Conservation (phyloP, 805 yeast genomes). For the Gaillardinia entomophila region DNA sequence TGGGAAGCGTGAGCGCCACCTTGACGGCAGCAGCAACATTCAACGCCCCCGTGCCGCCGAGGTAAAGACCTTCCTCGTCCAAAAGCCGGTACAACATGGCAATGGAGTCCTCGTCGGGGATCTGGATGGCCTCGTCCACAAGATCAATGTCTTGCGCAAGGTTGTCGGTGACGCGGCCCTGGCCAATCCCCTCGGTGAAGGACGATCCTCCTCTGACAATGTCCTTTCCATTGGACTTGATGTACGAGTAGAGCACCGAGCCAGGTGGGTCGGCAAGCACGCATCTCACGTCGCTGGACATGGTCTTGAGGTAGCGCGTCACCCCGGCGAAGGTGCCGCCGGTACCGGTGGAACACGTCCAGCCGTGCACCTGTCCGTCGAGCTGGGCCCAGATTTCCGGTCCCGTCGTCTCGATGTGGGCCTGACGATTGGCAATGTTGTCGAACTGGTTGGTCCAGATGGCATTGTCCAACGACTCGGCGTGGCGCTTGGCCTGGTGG, state of each 20-base stretch:
- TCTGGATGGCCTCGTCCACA: constrained; percentile 74
- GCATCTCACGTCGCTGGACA: constrained; percentile 52
- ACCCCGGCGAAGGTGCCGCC: constrained; percentile 91
- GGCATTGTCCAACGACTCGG: constrained; percentile 68
- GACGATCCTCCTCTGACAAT: constrained; percentile 75
- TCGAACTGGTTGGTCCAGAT: constrained; percentile 94
- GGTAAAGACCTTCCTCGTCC: constrained; percentile 84
- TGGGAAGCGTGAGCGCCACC: constrained; percentile 72
- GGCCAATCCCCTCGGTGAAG: constrained; percentile 95
- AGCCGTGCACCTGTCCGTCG: constrained; percentile 71
- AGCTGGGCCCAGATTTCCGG: constrained; percentile 90
- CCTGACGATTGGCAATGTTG: constrained; percentile 79
- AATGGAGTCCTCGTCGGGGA: constrained; percentile 77
- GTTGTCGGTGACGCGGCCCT: constrained; percentile 86
- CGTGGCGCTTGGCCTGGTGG: constrained; percentile 82
- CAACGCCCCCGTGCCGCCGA: constrained; percentile 88
- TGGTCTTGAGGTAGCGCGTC: constrained; percentile 69
- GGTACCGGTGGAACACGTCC: constrained; percentile 88
- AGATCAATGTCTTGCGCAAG: constrained; percentile 64
- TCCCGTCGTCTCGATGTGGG: constrained; percentile 86
- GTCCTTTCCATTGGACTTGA: constrained; percentile 62
- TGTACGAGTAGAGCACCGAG: constrained; percentile 73
- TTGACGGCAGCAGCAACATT: constrained; percentile 86
- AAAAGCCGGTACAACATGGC: constrained; percentile 77
- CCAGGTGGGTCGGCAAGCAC: constrained; percentile 94